phyloP scores from a whole-genome alignment of 805 yeast genomes.

The Cyberlindnera mrakii region DNA sequence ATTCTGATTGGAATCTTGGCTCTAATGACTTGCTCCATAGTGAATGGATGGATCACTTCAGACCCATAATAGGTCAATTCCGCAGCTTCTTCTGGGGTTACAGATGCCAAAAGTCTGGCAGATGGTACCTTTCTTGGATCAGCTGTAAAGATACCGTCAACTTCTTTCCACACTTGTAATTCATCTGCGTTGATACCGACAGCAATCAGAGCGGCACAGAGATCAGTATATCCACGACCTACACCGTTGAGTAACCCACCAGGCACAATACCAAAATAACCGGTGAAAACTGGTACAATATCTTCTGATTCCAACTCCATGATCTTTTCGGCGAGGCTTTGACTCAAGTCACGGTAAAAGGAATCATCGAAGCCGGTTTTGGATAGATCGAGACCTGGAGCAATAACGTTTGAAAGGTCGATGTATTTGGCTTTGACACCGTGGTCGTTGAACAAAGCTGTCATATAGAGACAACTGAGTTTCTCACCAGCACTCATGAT shows the following conservation, averaged over 20 bases:
- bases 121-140: slow-evolving; percentile 93
- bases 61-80: slow-evolving; percentile 97
- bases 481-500: slow-evolving; percentile 94
- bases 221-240: slow-evolving; percentile 96
- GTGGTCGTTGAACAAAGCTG: slow-evolving; percentile 74
- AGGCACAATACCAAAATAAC: slow-evolving; percentile 93
- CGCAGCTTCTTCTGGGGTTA: slow-evolving; percentile 98
- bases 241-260: slow-evolving; percentile 91
- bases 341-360: slow-evolving; percentile 54
- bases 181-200: slow-evolving; percentile 92
- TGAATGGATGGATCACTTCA: slow-evolving; percentile 97
- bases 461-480: slow-evolving; percentile 82
- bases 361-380: slow-evolving; percentile 55
- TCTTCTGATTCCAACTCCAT: slow-evolving; percentile 32
- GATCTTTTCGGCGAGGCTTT: slow-evolving; percentile 45
- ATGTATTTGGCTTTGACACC: slow-evolving; percentile 76
- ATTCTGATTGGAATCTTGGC: slow-evolving; percentile 96
- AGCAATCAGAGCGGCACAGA: slow-evolving; percentile 95
- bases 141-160: slow-evolving; percentile 97
- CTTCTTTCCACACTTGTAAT: slow-evolving; percentile 97
- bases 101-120: slow-evolving; percentile 78
- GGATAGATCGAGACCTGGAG: slow-evolving; percentile 49
- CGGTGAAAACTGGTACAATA: slow-evolving; percentile 86
- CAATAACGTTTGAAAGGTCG: slow-evolving; percentile 70
- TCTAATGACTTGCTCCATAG: slow-evolving; percentile 97